These are phyloP conservation scores for Cercophora sp. DNA, from an alignment of 495 filamentous ascomycete species.

Conservation along the genomic window DNA sequence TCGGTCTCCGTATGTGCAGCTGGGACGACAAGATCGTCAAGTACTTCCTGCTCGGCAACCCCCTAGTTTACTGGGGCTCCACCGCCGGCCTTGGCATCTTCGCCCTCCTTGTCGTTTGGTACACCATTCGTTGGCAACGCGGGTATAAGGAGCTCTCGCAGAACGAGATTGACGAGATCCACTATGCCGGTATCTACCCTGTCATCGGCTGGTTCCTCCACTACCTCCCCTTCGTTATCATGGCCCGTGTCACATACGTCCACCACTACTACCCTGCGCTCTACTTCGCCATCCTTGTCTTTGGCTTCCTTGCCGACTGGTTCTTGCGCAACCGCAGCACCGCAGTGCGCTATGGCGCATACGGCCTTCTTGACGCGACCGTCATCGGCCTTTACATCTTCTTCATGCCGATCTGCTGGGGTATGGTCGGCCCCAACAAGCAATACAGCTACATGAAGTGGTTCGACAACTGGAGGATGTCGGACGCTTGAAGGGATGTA, in stretches of 20 bases:
- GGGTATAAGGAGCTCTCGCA: constrained; percentile 81
- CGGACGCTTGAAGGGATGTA: constrained; percentile 42
- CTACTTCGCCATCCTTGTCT: constrained; percentile 89
- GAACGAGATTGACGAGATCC: constrained; percentile 82
- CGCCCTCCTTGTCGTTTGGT: constrained; percentile 69
- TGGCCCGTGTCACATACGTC: constrained; percentile 98
- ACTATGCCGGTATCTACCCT: constrained; percentile 89
- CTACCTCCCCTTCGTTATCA: constrained; percentile 91
- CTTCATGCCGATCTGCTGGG: constrained; percentile 95
- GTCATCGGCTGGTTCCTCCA: constrained; percentile 93
- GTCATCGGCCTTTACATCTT: constrained; percentile 77
- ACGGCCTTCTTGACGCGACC: constrained; percentile 64
- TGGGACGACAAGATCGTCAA: constrained; percentile 96
- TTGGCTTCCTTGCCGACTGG: constrained; percentile 89
- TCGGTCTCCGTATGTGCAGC: constrained; percentile 95
- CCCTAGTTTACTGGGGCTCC: constrained; percentile 91
- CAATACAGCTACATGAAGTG: constrained; percentile 92
- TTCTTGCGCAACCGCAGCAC: constrained; percentile 59
- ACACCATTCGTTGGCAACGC: constrained; percentile 92
- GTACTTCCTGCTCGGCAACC: constrained; percentile 97
- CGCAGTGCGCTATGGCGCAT: constrained; percentile 58
- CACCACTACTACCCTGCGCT: constrained; percentile 99
- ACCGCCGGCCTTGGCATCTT: constrained; percentile 74
- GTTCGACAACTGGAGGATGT: constrained; percentile 66
- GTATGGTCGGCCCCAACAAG: constrained; percentile 80